Conservation (phyloP, 768 basidiomycete genomes). For the Tulasnella sp. region DNA sequence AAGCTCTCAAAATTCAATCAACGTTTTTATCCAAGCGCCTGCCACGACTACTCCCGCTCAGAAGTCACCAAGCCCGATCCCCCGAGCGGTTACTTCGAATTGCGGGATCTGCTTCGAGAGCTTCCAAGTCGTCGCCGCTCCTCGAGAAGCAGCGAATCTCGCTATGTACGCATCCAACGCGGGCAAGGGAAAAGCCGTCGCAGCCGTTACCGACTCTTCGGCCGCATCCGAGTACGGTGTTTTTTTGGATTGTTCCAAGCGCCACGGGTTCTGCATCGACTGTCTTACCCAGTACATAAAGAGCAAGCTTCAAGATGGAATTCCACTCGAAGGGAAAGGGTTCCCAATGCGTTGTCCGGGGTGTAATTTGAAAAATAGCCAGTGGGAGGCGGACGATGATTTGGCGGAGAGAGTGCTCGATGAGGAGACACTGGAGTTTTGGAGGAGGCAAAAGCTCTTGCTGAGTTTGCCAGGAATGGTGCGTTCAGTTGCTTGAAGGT, state of each 20-base stretch:
- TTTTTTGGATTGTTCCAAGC: background rate
- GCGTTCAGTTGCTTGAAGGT: background rate
- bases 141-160: too few species aligned
- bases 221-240: background rate
- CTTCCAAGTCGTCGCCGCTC: background rate
- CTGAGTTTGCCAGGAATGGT: conserved; percentile 8
- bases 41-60: too few species aligned
- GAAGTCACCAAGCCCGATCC: background rate
- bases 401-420: background rate
- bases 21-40: background rate
- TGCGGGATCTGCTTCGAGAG: conserved; percentile 27
- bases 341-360: conserved; percentile 22
- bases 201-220: background rate
- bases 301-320: conserved; percentile 25
- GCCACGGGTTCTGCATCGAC: conserved; percentile 22
- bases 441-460: conserved; percentile 19
- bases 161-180: background rate
- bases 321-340: background rate
- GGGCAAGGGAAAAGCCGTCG: background rate
- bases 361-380: background rate
- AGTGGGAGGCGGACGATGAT: conserved; percentile 25
- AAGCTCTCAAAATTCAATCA: background rate
- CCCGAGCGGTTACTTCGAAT: background rate
- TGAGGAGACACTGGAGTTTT: conserved; percentile 10
- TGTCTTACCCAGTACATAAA: conserved; percentile 12